Evolutionary conservation across 345 rosid genomes (phyloP), one percentile per base, ranked within the genome.

Genomic region (Aquilaria sinensis): DNA sequence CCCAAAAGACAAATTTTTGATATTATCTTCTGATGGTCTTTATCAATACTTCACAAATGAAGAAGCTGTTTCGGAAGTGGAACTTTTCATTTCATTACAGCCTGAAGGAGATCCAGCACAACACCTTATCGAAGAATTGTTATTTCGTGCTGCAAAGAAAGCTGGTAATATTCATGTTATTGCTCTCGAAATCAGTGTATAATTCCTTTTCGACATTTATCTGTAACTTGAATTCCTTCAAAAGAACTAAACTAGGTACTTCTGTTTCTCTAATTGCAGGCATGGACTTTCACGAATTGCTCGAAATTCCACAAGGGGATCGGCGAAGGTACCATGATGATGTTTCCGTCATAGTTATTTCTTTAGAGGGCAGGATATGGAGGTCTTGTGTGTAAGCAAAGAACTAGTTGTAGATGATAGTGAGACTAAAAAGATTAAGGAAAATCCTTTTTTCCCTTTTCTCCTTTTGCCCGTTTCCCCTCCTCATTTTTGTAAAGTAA

Each of bases 91-190:
- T 54, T 30, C 80, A 9, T 60, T 90, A 66, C 96, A 94, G 70
- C 99, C 99, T 2, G 97, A 90, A 74, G 99, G 99, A 47, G 99
- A 94, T 74, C 99, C 99, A 12, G 99, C 99, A 0, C 97, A 90
- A 66, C 99, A 94, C 68, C 86, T 94, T 56, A 77, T 94, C 3
- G 96, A 94, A 76, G 89, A 90, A 67, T 88, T 87, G 45, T 75
- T 94, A 45, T 88, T 86, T 69, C 96, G 97, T 4, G 99, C 99
- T 37, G 97, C 99, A 4, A 85, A 90, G 79, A 94, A 88, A 87
- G 97, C 99, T 5, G 99, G 99, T 94, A 88, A 57, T 9, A 46
- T 13, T 2, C 43, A 37, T 37, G 43, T 37, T 37, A 5, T 9
- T 37, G 1, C 14, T n/a, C 45, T 48, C 16, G 56, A 11, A 31